phyloP scores from a whole-genome alignment of 345 rosid genomes.

The Cardiospermum halicacabum region DNA sequence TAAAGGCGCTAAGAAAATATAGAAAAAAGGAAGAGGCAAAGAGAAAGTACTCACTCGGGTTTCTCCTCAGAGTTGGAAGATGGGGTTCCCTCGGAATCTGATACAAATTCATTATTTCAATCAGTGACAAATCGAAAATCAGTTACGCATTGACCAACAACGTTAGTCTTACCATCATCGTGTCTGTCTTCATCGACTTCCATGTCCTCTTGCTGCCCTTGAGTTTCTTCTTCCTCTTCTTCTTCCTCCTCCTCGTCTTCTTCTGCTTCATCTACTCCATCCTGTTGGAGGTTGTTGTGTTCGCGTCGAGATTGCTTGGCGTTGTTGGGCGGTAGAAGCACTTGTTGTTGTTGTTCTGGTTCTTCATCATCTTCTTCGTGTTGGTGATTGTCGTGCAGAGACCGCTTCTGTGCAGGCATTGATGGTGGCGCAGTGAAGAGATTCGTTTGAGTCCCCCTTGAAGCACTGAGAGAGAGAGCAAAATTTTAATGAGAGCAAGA shows the following conservation, averaged over 20 bases:
- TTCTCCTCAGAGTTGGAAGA: constrained; percentile 50
- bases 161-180: constrained; percentile 25
- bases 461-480: not conserved
- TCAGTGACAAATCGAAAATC: constrained; percentile 12
- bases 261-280: constrained; percentile 9
- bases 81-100: constrained; percentile 60
- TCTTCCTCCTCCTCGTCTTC: constrained; percentile 25
- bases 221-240: constrained; percentile 23
- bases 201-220: no score
- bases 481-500: not conserved
- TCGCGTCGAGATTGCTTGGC: constrained; percentile 31
- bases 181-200: constrained; percentile 14
- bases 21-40: constrained; percentile 12
- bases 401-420: constrained; percentile 88
- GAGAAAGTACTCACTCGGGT: constrained; percentile 74
- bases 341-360: not conserved
- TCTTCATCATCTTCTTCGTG: constrained; percentile 6
- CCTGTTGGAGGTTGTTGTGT: constrained; percentile 8
- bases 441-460: not conserved
- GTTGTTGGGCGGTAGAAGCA: constrained; percentile 14
- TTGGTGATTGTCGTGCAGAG: constrained; percentile 29
- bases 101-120: constrained; percentile 4
- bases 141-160: constrained; percentile 18
- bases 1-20: not conserved
- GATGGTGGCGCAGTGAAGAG: constrained; percentile 10